Base-by-base conservation (phyloP, 208 protist species). In the Trypanosoma platydactyli region DNA sequence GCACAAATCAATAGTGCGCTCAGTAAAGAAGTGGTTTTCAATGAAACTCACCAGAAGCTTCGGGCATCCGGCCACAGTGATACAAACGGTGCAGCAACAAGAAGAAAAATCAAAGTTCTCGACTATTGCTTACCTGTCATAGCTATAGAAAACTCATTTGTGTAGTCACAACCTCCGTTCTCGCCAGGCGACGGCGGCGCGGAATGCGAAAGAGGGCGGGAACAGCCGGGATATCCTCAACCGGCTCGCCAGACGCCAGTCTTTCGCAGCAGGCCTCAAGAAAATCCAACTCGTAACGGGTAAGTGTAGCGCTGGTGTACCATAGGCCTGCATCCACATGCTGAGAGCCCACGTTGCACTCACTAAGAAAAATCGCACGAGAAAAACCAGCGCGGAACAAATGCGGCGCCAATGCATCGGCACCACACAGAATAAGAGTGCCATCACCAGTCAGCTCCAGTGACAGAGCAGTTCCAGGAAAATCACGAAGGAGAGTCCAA, bases 211-310 rank as follows among this genome's bases (percentile, higher is more conserved):
- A 96, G 4, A 85, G 64, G 7, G 50, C 46, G 16, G 90, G 90
- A 15, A 94, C 82, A 9, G 83, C 79, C 18, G 64, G 64, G 20
- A 89, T 70, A 18, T 67, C 73, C 11, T 81, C 79, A 29, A 91
- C 66, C 13, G 72, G 42, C 64, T 79, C 82, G 1, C 84, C 82
- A 25, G 64, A 49, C 0, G 88, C 85, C 5, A 96, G 64, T 24
- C 90, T 83, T 25, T 81, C 59, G 68, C 90, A 96, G 66, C 87
- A 94, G 13, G 88, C 90, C 65, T 92, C 87, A 15, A 96, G 49
- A 59, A 96, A 96, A 71, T 96, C 90, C 16, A 96, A 62, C 57
- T 96, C 87, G 27, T 90, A 81, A 35, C 87, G 71, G 3, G 77
- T 81, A 24, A 94, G 80, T 20, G 77, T 60, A 41, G 67, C 58